These are phyloP conservation scores for Viridothelium virens DNA, from an alignment of 495 filamentous ascomycete species.

Conservation along the genomic window DNA sequence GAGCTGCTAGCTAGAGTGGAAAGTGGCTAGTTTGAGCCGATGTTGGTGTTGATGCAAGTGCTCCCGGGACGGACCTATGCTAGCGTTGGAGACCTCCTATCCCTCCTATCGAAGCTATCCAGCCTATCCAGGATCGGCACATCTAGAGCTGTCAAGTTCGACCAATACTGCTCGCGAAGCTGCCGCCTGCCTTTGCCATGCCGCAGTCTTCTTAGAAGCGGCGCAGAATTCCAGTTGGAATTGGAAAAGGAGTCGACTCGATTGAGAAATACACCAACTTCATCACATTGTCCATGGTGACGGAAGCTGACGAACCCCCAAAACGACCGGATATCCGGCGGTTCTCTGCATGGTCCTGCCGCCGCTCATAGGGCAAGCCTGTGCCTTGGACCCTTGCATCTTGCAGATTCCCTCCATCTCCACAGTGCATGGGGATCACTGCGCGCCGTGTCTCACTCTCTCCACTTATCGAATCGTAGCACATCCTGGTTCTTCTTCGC, in stretches of 20 bases:
- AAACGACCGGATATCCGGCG: constrained; percentile 1
- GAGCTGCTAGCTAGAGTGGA: background rate
- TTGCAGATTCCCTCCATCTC: constrained; percentile 1
- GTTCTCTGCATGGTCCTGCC: constrained; percentile 5
- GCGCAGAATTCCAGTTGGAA: background rate
- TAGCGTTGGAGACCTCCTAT: background rate
- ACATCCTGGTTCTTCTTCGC: background rate
- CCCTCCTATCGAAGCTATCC: background rate
- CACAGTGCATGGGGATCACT: constrained; percentile 8
- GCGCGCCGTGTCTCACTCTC: constrained; percentile 11
- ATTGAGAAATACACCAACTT: constrained; percentile 5
- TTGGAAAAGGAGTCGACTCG: background rate
- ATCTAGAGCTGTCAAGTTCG: background rate
- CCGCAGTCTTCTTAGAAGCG: background rate
- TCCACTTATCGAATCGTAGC: constrained; percentile 10
- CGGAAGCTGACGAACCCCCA: constrained; percentile 7
- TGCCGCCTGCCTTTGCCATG: background rate
- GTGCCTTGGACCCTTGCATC: background rate
- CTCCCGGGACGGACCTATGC: background rate
- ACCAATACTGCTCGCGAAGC: constrained; percentile 8
- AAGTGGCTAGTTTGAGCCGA: background rate
- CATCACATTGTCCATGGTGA: constrained; percentile 3
- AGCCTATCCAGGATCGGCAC: background rate
- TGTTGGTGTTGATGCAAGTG: constrained; percentile 5
- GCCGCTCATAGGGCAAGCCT: constrained; percentile 2